Percentiles rank a stretch among this genome's conserved stretches.
Evolutionary conservation across 2,329 filamentous ascomycete species (phyloP).

Genomic region (Cordyceps sp.): DNA sequence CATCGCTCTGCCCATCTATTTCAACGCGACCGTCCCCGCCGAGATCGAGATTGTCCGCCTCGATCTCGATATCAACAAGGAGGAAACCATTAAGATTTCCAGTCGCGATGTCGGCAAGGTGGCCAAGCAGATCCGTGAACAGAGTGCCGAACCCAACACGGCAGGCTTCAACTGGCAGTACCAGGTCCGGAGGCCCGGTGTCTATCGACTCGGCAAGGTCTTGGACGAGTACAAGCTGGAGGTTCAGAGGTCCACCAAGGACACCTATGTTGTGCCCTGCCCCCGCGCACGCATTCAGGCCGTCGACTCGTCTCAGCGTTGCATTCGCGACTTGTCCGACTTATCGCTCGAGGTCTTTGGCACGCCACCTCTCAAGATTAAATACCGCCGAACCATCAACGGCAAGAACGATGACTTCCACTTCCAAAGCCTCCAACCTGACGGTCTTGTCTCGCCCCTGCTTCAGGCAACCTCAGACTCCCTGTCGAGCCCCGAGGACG

Average conservation of each 20-base stretch:
- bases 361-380: constrained; percentile 79
- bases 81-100: constrained; percentile 65
- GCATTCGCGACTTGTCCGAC: constrained; percentile 76
- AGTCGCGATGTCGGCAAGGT: constrained; percentile 60
- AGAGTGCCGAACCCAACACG: constrained; percentile 44
- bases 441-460: constrained; percentile 66
- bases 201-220: constrained; percentile 73
- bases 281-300: constrained; percentile 61
- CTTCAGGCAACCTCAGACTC: constrained; percentile 46
- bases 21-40: constrained; percentile 85
- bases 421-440: constrained; percentile 85
- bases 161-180: constrained; percentile 54
- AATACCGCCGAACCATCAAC: constrained; percentile 81
- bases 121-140: constrained; percentile 48
- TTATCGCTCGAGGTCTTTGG: constrained; percentile 71
- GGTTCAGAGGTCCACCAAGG: constrained; percentile 58
- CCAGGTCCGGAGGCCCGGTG: constrained; percentile 67
- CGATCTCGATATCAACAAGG: constrained; percentile 64
- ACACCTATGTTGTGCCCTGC: constrained; percentile 74
- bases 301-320: constrained; percentile 48
- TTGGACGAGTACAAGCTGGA: constrained; percentile 90
- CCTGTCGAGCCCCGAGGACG: constrained; percentile 44
- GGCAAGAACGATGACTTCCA: constrained; percentile 69
- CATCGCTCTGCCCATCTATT: constrained; percentile 63
- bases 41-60: constrained; percentile 77